Percentiles rank a stretch among this genome's conserved stretches.
Evolutionary conservation across 2,329 filamentous ascomycete species (phyloP).

Genomic region (Sporothrix variecibatus): DNA sequence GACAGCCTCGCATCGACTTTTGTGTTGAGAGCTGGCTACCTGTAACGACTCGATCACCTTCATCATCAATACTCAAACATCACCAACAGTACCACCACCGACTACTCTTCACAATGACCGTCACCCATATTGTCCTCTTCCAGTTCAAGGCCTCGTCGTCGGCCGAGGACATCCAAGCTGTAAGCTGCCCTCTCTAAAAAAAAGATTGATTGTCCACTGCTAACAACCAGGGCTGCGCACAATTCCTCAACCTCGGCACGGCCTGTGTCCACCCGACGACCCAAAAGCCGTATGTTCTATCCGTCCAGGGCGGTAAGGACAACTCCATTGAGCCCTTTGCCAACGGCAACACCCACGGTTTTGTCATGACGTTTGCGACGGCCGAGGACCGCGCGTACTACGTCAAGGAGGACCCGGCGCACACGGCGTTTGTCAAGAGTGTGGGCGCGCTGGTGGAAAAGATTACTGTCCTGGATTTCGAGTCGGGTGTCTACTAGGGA

Average conservation of each 20-base stretch:
- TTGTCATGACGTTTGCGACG: slow-evolving; percentile 67
- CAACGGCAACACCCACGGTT: slow-evolving; percentile 68
- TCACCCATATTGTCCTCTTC: slow-evolving; percentile 29
- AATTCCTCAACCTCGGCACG: slow-evolving; percentile 53
- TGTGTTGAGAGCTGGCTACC: no score
- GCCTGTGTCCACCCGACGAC: slow-evolving; percentile 63
- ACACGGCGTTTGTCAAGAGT: slow-evolving; percentile 60
- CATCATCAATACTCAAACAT: not conserved
- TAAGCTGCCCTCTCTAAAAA: not conserved
- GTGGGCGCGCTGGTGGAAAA: slow-evolving; percentile 52
- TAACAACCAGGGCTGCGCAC: slow-evolving; percentile 36
- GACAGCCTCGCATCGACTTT: not conserved
- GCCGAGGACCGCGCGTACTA: slow-evolving; percentile 70
- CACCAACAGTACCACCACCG: not conserved
- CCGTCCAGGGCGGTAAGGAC: slow-evolving; percentile 60
- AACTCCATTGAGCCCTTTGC: slow-evolving; percentile 57
- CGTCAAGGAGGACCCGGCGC: slow-evolving; percentile 62
- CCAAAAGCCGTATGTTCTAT: slow-evolving; percentile 61
- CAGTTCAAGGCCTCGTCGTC: slow-evolving; percentile 21
- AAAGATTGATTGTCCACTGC: no score
- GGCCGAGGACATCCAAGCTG: slow-evolving; percentile 17
- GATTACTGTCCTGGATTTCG: slow-evolving; percentile 63
- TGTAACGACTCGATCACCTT: not conserved
- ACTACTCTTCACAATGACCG: slow-evolving; percentile 17
- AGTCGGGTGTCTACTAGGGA: slow-evolving; percentile 45